These are phyloP conservation scores for Paramecium sonneborni DNA, from an alignment of 73 alveolate genomes.

Conservation along the genomic window DNA sequence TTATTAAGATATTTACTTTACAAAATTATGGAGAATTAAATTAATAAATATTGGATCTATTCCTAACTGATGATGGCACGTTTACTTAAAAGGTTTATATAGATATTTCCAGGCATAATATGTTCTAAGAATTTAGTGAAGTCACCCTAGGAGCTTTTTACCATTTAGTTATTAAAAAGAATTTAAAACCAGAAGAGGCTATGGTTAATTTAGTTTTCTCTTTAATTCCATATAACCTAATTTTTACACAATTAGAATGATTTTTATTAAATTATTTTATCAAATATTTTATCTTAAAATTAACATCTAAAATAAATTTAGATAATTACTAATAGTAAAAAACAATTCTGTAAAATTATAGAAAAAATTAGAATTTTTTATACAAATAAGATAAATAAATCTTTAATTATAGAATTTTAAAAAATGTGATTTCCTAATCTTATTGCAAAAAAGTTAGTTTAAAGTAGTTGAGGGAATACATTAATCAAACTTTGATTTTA, in stretches of 20 bases:
- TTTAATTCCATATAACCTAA: not conserved
- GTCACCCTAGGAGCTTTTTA: not conserved
- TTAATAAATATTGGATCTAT: not conserved
- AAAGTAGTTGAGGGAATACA: too few species aligned
- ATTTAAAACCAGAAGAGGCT: conserved; percentile 4
- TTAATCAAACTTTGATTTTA: too few species aligned
- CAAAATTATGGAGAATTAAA: not conserved
- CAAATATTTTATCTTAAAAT: too few species aligned
- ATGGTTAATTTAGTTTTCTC: not conserved
- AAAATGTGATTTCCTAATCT: too few species aligned
- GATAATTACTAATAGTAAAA: too few species aligned
- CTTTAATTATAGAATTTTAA: too few species aligned
- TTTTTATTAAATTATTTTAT: too few species aligned
- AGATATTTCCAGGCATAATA: not conserved
- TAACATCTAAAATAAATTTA: too few species aligned
- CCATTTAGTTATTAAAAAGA: not conserved
- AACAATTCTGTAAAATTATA: too few species aligned
- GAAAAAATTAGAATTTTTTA: too few species aligned
- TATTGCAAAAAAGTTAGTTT: too few species aligned
- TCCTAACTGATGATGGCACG: not conserved
- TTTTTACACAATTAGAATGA: not conserved
- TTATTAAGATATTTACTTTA: not conserved
- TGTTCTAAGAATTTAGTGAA: not conserved
- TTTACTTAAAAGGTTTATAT: not conserved
- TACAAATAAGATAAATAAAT: too few species aligned